Evolutionary conservation across 1,284 basidiomycete genomes (phyloP).

Genomic region (Peniophora sp.): DNA sequence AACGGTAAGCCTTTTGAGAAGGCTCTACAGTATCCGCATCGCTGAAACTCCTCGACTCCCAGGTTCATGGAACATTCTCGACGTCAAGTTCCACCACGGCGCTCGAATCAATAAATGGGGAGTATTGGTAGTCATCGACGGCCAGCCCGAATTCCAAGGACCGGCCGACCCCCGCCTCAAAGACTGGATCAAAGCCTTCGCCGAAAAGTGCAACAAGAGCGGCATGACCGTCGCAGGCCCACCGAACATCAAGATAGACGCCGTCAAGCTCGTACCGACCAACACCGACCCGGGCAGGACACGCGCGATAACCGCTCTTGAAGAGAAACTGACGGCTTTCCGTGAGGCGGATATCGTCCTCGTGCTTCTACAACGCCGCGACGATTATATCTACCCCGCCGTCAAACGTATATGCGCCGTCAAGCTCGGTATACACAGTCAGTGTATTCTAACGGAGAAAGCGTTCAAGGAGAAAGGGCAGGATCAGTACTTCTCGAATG

Average conservation of each 20-base stretch:
- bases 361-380: conserved; percentile 52
- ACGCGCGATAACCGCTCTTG: conserved; percentile 32
- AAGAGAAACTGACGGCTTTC: conserved; percentile 25
- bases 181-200: conserved; percentile 39
- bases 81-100: conserved; percentile 54
- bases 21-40: neutral
- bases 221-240: conserved; percentile 41
- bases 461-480: conserved; percentile 50
- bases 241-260: conserved; percentile 29
- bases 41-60: neutral
- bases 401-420: conserved; percentile 71
- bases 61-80: conserved; percentile 59
- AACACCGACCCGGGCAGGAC: conserved; percentile 32
- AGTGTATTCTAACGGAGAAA: conserved; percentile 56
- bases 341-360: conserved; percentile 45
- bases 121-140: conserved; percentile 50
- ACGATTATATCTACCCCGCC: conserved; percentile 67
- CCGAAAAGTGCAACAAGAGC: conserved; percentile 40
- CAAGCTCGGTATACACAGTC: conserved; percentile 58
- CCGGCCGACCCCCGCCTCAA: conserved; percentile 31
- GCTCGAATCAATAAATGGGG: conserved; percentile 46
- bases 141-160: conserved; percentile 25
- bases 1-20: conserved; percentile 31
- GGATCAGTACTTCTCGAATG: conserved; percentile 73
- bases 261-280: conserved; percentile 19